A percentile compares a stretch with the other conserved stretches of the same genome.
phyloP scores from a whole-genome alignment of 1,284 basidiomycete species.

The Tilletia indica region DNA sequence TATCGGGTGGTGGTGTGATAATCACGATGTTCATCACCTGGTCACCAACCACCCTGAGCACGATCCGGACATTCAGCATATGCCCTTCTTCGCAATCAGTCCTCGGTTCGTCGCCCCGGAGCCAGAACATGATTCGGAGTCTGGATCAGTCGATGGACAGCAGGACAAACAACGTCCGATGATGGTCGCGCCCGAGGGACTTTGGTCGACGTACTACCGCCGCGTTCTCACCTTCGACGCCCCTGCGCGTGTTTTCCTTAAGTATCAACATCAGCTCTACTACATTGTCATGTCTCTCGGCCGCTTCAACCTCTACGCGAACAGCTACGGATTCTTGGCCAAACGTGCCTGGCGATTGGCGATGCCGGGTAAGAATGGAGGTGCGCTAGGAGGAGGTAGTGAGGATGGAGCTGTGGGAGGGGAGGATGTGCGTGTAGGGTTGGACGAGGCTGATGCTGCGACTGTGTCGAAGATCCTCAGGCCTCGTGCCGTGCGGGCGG shows the following conservation, averaged over 20 bases:
- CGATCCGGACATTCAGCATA: conserved; percentile 83
- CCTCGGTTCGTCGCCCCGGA: conserved; percentile 68
- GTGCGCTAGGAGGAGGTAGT: neutral
- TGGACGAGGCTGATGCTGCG: neutral
- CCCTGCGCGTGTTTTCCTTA: conserved; percentile 68
- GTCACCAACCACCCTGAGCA: conserved; percentile 97
- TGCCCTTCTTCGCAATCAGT: conserved; percentile 94
- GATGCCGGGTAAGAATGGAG: conserved; percentile 23
- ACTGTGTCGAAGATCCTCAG: neutral
- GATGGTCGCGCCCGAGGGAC: conserved; percentile 31
- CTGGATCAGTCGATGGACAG: neutral
- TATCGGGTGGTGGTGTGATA: conserved; percentile 97
- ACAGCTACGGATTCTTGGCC: conserved; percentile 77
- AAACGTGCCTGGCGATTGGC: conserved; percentile 55
- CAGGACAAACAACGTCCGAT: neutral
- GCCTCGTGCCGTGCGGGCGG: neutral
- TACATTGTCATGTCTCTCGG: conserved; percentile 88
- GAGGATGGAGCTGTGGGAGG: neutral
- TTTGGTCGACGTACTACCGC: conserved; percentile 95
- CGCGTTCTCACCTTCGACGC: conserved; percentile 78
- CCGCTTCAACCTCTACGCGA: conserved; percentile 90
- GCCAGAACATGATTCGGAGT: neutral
- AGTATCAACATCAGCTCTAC: conserved; percentile 86
- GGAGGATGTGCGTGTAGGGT: neutral
- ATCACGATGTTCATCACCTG: conserved; percentile 95